Percentiles rank a stretch among this genome's conserved stretches.
Conservation (phyloP, 108 stramenopile species). For the Pinguiococcus pyrenoidosus region DNA sequence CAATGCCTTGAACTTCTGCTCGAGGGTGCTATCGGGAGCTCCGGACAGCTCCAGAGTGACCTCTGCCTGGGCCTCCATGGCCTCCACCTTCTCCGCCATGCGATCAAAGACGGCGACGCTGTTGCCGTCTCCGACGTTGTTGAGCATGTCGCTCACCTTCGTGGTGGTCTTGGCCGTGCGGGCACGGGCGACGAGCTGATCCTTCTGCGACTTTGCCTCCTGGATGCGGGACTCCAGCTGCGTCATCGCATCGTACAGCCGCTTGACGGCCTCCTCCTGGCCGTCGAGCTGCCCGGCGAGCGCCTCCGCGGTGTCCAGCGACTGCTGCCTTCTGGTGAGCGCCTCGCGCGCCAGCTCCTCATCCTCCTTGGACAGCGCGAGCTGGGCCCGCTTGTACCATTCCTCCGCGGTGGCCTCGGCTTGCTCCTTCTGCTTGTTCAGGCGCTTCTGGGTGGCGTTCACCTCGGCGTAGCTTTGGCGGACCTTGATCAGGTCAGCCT, state of each 20-base stretch:
- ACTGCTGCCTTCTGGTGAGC: constrained; percentile 65
- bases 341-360: constrained; percentile 86
- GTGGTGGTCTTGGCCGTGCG: constrained; percentile 81
- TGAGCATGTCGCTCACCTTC: constrained; percentile 91
- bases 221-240: constrained; percentile 74
- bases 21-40: constrained; percentile 48
- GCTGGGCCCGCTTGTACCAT: constrained; percentile 89
- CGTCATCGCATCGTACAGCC: constrained; percentile 83
- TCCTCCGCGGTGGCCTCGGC: constrained; percentile 59
- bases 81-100: constrained; percentile 94
- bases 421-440: constrained; percentile 23
- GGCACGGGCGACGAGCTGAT: constrained; percentile 82
- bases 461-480: constrained; percentile 94
- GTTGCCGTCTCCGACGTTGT: constrained; percentile 64
- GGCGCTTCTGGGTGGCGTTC: constrained; percentile 79
- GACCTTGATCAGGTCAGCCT: constrained; percentile 80
- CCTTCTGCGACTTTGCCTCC: constrained; percentile 83
- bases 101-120: constrained; percentile 83
- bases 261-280: constrained; percentile 60
- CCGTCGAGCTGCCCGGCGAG: constrained; percentile 59
- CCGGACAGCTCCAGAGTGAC: constrained; percentile 72
- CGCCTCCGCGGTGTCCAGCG: constrained; percentile 49
- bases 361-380: constrained; percentile 75
- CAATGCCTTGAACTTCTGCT: constrained; percentile 68
- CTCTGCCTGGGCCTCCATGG: constrained; percentile 76